Percentiles rank a stretch among this genome's conserved stretches.
These are phyloP conservation scores for Stephania cephalantha DNA, from an alignment of 164 flowering plant species.

Conservation along the genomic window DNA sequence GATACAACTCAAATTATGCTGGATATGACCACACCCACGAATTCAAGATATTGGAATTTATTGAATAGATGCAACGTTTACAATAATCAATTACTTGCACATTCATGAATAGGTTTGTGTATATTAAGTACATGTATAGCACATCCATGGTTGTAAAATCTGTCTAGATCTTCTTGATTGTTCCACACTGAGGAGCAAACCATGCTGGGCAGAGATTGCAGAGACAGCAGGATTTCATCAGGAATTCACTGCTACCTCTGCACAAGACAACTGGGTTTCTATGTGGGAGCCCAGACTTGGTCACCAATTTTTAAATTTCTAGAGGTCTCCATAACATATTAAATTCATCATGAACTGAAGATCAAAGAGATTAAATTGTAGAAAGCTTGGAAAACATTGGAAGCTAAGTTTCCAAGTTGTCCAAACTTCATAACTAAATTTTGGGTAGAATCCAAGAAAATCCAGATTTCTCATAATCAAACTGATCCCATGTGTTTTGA, in stretches of 20 bases:
- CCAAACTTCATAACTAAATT: no score
- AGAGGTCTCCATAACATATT: not conserved
- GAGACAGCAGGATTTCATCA: not conserved
- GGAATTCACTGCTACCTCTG: not conserved
- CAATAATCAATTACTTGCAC: not conserved
- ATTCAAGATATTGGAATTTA: not conserved
- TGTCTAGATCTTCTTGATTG: not conserved
- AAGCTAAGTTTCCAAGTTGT: no score
- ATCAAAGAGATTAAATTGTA: no score
- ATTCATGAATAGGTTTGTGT: not conserved
- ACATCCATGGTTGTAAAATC: not conserved
- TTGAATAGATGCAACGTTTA: not conserved
- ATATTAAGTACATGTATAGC: not conserved
- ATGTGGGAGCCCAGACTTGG: not conserved
- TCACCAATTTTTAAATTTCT: not conserved
- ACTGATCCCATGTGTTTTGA: no score
- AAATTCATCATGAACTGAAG: not conserved
- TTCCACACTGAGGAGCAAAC: not conserved
- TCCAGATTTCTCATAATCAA: no score
- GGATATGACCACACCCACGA: not conserved
- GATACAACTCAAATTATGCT: not conserved
- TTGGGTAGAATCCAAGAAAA: no score
- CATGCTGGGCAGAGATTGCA: not conserved
- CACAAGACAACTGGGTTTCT: not conserved
- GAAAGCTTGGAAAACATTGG: no score